Evolutionary conservation across 441 rosid genomes (phyloP).

Genomic region (Breynia disticha): DNA sequence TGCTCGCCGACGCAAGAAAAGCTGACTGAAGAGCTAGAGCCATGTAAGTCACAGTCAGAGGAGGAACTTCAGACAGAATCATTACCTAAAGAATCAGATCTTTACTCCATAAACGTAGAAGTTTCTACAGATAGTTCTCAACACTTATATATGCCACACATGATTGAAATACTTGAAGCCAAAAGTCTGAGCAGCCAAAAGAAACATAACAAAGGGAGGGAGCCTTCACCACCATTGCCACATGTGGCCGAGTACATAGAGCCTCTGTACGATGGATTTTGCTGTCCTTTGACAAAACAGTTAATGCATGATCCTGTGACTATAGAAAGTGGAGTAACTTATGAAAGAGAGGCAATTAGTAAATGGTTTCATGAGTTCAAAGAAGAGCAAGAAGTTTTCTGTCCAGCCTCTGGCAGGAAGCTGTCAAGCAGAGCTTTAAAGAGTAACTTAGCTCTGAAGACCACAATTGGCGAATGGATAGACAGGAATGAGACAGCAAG

Average conservation of each 20-base stretch:
- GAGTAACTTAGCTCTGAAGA: slow-evolving; percentile 50
- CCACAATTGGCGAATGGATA: slow-evolving; percentile 70
- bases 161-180: slow-evolving; percentile 20
- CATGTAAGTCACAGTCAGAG: neutral
- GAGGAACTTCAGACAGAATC: slow-evolving; percentile 14
- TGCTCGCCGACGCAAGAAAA: slow-evolving; percentile 2
- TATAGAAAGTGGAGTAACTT: slow-evolving; percentile 66
- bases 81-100: slow-evolving; percentile 41
- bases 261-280: slow-evolving; percentile 68
- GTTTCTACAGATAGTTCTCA: slow-evolving; percentile 29
- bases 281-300: slow-evolving; percentile 70
- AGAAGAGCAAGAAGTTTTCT: slow-evolving; percentile 35
- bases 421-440: slow-evolving; percentile 31
- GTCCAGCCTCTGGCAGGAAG: slow-evolving; percentile 53
- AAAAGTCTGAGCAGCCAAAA: slow-evolving; percentile 29
- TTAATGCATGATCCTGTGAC: slow-evolving; percentile 90
- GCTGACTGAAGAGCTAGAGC: slow-evolving; percentile 16
- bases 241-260: slow-evolving; percentile 45
- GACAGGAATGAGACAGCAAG: slow-evolving; percentile 61
- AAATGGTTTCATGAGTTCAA: slow-evolving; percentile 48
- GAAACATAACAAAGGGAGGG: slow-evolving; percentile 20
- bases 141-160: slow-evolving; percentile 13
- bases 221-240: slow-evolving; percentile 30
- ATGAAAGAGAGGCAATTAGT: slow-evolving; percentile 54
- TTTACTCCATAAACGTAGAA: slow-evolving; percentile 41